A percentile compares a stretch with the other conserved stretches of the same genome.
Conservation (phyloP, 345 rosid species). For the Garcia nutans region DNA sequence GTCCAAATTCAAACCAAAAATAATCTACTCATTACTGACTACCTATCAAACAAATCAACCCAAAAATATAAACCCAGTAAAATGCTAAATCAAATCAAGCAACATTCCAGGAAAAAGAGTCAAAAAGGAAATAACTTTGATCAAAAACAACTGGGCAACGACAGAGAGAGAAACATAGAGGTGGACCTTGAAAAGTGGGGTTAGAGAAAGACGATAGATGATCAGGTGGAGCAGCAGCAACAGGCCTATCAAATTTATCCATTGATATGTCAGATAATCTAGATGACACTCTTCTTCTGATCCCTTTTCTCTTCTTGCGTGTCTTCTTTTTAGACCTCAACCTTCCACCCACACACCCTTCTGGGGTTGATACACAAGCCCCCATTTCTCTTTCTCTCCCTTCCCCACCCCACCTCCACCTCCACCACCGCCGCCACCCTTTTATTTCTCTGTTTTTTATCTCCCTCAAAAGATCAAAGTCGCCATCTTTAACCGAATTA, state of each 20-base stretch:
- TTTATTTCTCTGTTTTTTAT: no score
- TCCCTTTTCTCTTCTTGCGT: conserved; percentile 43
- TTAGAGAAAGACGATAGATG: conserved; percentile 48
- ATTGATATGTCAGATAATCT: conserved; percentile 55
- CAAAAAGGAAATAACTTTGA: neutral
- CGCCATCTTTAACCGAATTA: conserved; percentile 5
- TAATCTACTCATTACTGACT: neutral
- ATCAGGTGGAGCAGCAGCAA: conserved; percentile 33
- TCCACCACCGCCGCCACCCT: neutral
- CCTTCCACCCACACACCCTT: conserved; percentile 63
- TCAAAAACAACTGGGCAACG: neutral
- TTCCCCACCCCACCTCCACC: neutral
- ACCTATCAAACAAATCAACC: conserved; percentile 25
- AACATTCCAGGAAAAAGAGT: neutral
- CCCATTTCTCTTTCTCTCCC: conserved; percentile 52
- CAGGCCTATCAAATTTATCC: conserved; percentile 36
- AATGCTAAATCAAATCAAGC: neutral
- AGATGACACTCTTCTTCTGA: conserved; percentile 47
- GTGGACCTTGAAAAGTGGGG: conserved; percentile 59
- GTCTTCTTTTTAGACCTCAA: conserved; percentile 50
- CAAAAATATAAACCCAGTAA: conserved; percentile 5
- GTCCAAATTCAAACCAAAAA: conserved; percentile 4
- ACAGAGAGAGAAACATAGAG: neutral
- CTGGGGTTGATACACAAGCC: conserved; percentile 72
- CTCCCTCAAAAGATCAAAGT: conserved; percentile 9